Conservation (phyloP, 371 early-diverging fungal genomes). For the Paraphysoderma sedebokerense region DNA sequence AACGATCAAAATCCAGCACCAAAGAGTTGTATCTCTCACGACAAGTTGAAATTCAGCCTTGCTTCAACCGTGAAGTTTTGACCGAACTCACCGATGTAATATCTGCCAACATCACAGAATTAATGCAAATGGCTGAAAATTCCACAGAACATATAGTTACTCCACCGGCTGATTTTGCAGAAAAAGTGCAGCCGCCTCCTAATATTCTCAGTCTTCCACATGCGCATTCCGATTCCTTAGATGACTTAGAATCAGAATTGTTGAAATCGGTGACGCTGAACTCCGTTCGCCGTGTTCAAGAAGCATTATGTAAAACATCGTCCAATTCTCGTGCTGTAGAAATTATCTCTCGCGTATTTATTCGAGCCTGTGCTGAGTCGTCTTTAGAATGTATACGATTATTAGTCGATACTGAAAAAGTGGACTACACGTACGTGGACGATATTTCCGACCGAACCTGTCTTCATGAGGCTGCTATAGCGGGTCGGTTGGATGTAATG, state of each 20-base stretch:
- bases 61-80: constrained; percentile 79
- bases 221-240: constrained; percentile 17
- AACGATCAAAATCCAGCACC: constrained; percentile 79
- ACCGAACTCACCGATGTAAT: constrained; percentile 73
- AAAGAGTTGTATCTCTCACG: constrained; percentile 88
- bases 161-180: neutral
- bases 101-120: constrained; percentile 39
- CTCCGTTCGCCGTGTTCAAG: constrained; percentile 26
- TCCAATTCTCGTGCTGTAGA: constrained; percentile 7
- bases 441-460: constrained; percentile 80
- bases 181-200: neutral
- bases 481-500: constrained; percentile 42
- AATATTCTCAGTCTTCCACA: neutral
- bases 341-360: constrained; percentile 53
- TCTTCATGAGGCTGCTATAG: constrained; percentile 75
- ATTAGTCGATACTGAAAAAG: constrained; percentile 37
- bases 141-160: constrained; percentile 6
- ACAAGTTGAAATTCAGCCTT: constrained; percentile 87
- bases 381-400: constrained; percentile 25
- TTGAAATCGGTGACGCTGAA: constrained; percentile 29
- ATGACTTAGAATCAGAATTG: constrained; percentile 43
- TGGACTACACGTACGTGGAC: constrained; percentile 61
- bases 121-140: constrained; percentile 16
- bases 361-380: constrained; percentile 40
- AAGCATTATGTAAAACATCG: constrained; percentile 23